phyloP scores from a whole-genome alignment of 768 basidiomycete species.

The Lanmaoa rubissima region DNA sequence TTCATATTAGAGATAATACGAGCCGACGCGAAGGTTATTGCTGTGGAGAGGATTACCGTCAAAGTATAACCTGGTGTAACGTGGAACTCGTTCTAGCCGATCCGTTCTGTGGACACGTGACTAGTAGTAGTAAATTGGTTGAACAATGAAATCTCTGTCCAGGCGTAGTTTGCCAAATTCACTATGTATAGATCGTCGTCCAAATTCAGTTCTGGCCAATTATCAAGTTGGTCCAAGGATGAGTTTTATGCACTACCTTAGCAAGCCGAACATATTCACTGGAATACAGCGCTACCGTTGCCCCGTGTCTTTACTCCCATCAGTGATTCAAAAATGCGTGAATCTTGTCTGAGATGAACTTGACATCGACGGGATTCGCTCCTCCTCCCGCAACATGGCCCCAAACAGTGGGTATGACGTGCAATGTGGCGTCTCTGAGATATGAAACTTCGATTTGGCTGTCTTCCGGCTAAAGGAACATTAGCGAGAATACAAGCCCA shows the following conservation, averaged over 20 bases:
- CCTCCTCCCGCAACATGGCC: slow-evolving; percentile 57
- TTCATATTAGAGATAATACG: slow-evolving; percentile 21
- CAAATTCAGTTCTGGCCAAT: not conserved
- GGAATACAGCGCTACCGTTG: not conserved
- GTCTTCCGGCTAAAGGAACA: slow-evolving; percentile 47
- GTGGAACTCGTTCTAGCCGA: slow-evolving; percentile 2
- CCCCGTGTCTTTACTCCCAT: not conserved
- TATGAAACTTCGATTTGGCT: slow-evolving; percentile 47
- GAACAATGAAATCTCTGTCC: too few relatives aligned
- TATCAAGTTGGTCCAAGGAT: not conserved
- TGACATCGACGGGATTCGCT: slow-evolving; percentile 37
- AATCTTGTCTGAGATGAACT: slow-evolving; percentile 43
- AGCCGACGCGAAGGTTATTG: not conserved
- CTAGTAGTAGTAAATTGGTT: not conserved
- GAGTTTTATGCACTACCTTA: not conserved
- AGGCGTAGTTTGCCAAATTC: not conserved
- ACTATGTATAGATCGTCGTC: not conserved
- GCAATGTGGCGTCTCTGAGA: slow-evolving; percentile 43
- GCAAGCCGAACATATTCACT: not conserved
- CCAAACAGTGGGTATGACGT: slow-evolving; percentile 56
- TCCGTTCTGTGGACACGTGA: slow-evolving; percentile 14
- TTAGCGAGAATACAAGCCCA: not conserved
- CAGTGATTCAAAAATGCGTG: slow-evolving; percentile 40
- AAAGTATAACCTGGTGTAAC: not conserved
- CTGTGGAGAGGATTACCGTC: not conserved